Percentiles rank a stretch among this genome's conserved stretches.
Conservation (phyloP, 331 rosid genomes). For the Quercus tomentella region DNA sequence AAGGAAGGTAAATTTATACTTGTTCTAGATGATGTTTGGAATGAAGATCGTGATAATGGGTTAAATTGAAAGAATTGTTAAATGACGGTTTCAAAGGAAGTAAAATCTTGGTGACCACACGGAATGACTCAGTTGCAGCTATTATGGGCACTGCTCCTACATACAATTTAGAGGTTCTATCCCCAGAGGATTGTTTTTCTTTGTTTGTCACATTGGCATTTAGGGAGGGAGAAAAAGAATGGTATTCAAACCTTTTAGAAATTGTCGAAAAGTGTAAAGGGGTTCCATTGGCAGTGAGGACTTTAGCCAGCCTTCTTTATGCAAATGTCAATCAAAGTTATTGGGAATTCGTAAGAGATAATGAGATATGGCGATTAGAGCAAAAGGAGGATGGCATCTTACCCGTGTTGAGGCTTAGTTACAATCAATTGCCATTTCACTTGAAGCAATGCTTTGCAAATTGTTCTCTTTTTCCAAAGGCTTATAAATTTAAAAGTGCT, state of each 20-base stretch:
- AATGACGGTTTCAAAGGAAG: slow-evolving; percentile 5
- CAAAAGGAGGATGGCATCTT: background rate
- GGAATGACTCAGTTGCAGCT: background rate
- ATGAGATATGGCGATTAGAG: slow-evolving; percentile 4
- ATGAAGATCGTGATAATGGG: slow-evolving; percentile 5
- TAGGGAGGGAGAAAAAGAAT: slow-evolving; percentile 8
- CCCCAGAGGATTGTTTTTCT: background rate
- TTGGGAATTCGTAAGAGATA: slow-evolving; percentile 16
- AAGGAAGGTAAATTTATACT: background rate
- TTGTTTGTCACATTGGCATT: slow-evolving; percentile 25
- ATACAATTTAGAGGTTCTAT: slow-evolving; percentile 9
- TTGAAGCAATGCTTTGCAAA: slow-evolving; percentile 16
- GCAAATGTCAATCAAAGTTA: background rate
- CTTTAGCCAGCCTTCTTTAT: slow-evolving; percentile 22
- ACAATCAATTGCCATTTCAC: background rate
- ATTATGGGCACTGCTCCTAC: slow-evolving; percentile 2
- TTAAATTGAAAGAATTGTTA: slow-evolving; percentile 7
- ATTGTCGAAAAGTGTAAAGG: too few species aligned
- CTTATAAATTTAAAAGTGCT: background rate
- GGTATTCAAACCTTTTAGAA: background rate
- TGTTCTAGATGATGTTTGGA: background rate
- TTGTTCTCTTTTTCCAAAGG: slow-evolving; percentile 17
- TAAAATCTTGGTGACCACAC: slow-evolving; percentile 23
- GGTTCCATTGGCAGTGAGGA: background rate
- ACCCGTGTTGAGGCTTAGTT: slow-evolving; percentile 21